A percentile compares a stretch with the other conserved stretches of the same genome.
Evolutionary conservation across 768 basidiomycete genomes (phyloP).

Genomic region (Trichaptum fuscoviolaceum): DNA sequence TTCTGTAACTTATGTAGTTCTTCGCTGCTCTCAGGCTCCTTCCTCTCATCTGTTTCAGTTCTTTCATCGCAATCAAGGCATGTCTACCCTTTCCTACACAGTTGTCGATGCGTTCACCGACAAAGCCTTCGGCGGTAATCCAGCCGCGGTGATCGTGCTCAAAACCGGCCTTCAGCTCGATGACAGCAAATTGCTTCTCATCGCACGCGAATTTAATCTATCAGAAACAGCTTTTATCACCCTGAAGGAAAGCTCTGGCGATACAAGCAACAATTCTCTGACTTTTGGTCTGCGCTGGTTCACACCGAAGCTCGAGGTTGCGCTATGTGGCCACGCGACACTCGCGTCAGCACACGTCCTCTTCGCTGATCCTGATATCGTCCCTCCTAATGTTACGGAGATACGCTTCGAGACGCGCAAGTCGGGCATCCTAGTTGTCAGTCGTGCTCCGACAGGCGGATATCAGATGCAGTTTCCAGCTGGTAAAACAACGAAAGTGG

Average conservation of each 20-base stretch:
- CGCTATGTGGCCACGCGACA: slow-evolving; percentile 40
- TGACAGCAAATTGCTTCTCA: slow-evolving; percentile 21
- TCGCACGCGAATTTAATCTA: slow-evolving; percentile 41
- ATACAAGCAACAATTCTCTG: slow-evolving; percentile 21
- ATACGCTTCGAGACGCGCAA: slow-evolving; percentile 23
- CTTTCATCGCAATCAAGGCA: not conserved
- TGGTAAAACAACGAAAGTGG: slow-evolving; percentile 20
- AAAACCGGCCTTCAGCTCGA: slow-evolving; percentile 14
- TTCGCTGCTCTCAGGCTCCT: too few species aligned
- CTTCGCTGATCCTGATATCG: slow-evolving; percentile 11
- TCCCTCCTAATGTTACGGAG: slow-evolving; percentile 3
- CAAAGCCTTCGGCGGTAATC: slow-evolving; percentile 38
- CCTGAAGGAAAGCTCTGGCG: slow-evolving; percentile 15
- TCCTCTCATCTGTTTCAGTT: too few species aligned
- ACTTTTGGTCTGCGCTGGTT: slow-evolving; percentile 36
- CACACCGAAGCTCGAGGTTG: slow-evolving; percentile 26
- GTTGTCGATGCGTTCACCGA: slow-evolving; percentile 41
- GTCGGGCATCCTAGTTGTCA: slow-evolving; percentile 25
- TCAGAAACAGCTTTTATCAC: slow-evolving; percentile 36
- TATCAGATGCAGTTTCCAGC: slow-evolving; percentile 32
- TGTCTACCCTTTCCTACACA: slow-evolving; percentile 10
- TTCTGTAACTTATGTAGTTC: too few species aligned
- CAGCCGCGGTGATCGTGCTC: slow-evolving; percentile 36
- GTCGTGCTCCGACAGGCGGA: slow-evolving; percentile 22
- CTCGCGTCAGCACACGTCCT: slow-evolving; percentile 40